phyloP scores from a whole-genome alignment of 768 basidiomycete species.

The Suillus brevipes region DNA sequence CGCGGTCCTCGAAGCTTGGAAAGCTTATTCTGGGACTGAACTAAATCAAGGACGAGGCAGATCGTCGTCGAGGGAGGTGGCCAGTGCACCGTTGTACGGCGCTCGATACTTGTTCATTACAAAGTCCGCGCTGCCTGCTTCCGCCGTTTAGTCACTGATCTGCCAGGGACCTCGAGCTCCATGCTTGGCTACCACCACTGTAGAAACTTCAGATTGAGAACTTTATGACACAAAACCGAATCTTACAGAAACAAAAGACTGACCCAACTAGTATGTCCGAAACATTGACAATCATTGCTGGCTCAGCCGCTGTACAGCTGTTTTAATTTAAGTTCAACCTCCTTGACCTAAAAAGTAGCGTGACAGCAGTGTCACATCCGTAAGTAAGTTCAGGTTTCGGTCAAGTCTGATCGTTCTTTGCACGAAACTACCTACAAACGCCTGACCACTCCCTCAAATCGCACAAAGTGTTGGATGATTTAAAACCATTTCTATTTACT shows the following conservation, averaged over 20 bases:
- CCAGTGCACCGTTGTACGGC: neutral
- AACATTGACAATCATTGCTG: neutral
- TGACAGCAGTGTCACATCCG: conserved; percentile 38
- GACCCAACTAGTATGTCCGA: neutral
- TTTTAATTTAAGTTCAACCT: conserved; percentile 4
- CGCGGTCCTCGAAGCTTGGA: neutral
- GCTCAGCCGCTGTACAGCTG: no score
- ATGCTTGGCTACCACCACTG: neutral
- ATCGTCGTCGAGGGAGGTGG: neutral
- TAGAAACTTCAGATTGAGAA: neutral
- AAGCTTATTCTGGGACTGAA: neutral
- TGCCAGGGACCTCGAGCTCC: neutral
- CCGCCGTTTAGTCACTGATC: neutral
- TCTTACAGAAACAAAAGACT: neutral
- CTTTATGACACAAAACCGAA: conserved; percentile 1
- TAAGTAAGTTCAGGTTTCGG: conserved; percentile 37
- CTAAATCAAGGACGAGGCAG: no score
- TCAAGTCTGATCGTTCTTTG: conserved; percentile 29
- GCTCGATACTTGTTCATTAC: neutral
- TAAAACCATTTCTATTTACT: neutral
- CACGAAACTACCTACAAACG: conserved; percentile 15
- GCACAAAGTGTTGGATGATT: neutral
- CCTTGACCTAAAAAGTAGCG: conserved; percentile 18
- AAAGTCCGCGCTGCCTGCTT: neutral
- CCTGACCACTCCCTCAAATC: neutral